A percentile compares a stretch with the other conserved stretches of the same genome.
phyloP scores from a whole-genome alignment of 306 rosid genomes.

The Lotus japonicus region DNA sequence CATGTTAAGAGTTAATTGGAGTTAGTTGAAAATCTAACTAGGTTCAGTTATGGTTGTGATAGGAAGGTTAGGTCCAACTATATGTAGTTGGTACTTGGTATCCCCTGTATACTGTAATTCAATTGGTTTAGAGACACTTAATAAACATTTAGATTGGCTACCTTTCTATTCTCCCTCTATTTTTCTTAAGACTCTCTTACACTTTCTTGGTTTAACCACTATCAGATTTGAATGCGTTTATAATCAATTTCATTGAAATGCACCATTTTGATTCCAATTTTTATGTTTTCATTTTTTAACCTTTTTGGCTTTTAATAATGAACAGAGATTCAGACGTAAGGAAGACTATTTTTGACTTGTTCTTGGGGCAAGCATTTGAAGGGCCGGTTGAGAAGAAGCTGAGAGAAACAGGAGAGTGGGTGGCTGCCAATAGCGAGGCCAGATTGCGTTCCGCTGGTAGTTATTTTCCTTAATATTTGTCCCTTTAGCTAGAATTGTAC shows the following conservation, averaged over 20 bases:
- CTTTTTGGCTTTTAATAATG: neutral
- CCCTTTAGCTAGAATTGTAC: neutral
- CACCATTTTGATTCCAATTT: neutral
- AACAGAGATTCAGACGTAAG: constrained; percentile 41
- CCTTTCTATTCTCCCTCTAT: too few relatives aligned
- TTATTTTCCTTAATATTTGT: neutral
- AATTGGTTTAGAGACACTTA: too few relatives aligned
- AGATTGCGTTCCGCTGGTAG: constrained; percentile 30
- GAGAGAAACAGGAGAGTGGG: constrained; percentile 75
- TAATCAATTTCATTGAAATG: neutral
- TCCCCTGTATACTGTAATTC: too few relatives aligned
- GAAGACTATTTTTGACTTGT: constrained; percentile 45
- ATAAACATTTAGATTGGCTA: too few relatives aligned
- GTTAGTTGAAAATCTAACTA: too few relatives aligned
- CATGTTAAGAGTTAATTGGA: too few relatives aligned
- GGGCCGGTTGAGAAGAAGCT: constrained; percentile 59
- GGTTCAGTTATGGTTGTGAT: too few relatives aligned
- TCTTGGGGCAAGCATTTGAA: constrained; percentile 43
- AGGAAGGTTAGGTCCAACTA: too few relatives aligned
- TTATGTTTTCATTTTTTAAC: neutral
- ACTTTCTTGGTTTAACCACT: neutral
- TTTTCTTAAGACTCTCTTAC: too few relatives aligned
- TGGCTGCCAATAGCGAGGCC: constrained; percentile 37
- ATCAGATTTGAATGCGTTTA: neutral
- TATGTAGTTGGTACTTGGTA: too few relatives aligned